These are phyloP conservation scores for Aspergillus nidulans DNA, from an alignment of 495 filamentous ascomycete species.

Conservation along the genomic window DNA sequence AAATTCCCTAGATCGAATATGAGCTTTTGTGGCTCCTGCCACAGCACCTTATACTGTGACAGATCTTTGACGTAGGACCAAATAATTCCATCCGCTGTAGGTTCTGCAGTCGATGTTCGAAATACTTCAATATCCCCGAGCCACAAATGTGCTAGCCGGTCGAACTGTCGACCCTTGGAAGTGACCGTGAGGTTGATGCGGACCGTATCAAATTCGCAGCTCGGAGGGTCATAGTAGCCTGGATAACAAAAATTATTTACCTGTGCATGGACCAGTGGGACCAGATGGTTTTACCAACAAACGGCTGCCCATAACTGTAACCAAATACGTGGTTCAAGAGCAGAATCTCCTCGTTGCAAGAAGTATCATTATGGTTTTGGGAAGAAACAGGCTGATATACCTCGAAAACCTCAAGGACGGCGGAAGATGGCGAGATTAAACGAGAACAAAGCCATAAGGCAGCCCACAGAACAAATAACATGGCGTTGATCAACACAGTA, in stretches of 20 bases:
- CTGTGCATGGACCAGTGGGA: background rate
- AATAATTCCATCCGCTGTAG: constrained; percentile 62
- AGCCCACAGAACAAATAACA: constrained; percentile 1
- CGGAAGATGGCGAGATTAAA: constrained; percentile 12
- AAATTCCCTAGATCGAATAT: constrained; percentile 84
- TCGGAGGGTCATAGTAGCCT: constrained; percentile 66
- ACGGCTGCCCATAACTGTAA: constrained; percentile 73
- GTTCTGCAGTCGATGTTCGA: constrained; percentile 84
- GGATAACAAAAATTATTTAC: background rate
- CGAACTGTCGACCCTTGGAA: constrained; percentile 71
- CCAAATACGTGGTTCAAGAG: constrained; percentile 74
- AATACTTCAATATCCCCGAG: constrained; percentile 78
- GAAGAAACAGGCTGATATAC: constrained; percentile 59
- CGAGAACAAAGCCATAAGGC: constrained; percentile 2
- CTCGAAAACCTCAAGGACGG: constrained; percentile 56
- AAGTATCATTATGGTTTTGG: constrained; percentile 33
- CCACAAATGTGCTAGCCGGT: constrained; percentile 75
- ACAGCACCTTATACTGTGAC: constrained; percentile 66
- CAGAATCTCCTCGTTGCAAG: constrained; percentile 45
- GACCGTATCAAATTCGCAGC: constrained; percentile 72
- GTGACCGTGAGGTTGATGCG: constrained; percentile 78
- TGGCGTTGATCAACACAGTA: background rate
- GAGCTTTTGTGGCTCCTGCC: constrained; percentile 63
- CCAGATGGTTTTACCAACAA: constrained; percentile 56
- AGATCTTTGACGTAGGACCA: constrained; percentile 83